phyloP scores from a whole-genome alignment of 2,329 filamentous ascomycete genomes.

The Alternaria hordeiaustralica region DNA sequence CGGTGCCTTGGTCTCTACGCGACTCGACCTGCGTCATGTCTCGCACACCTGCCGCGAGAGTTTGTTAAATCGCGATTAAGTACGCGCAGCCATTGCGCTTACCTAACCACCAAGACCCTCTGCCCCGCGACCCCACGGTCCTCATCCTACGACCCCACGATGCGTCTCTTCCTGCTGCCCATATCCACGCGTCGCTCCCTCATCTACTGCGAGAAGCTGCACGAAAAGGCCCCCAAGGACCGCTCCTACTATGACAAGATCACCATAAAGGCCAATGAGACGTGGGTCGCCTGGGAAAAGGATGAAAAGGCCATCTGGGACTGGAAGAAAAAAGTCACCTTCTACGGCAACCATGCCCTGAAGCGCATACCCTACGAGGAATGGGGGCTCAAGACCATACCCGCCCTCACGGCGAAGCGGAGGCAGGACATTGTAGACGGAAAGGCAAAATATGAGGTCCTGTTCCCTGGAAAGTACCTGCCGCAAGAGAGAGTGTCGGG shows the following conservation, averaged over 20 bases:
- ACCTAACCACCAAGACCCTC: slow-evolving; percentile 7
- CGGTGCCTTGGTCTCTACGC: slow-evolving; percentile 12
- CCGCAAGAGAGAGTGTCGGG: slow-evolving; percentile 66
- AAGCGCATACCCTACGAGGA: slow-evolving; percentile 93
- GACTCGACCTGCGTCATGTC: slow-evolving; percentile 25
- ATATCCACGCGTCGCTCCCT: slow-evolving; percentile 90
- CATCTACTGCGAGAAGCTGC: slow-evolving; percentile 85
- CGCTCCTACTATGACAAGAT: slow-evolving; percentile 71
- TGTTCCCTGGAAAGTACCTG: slow-evolving; percentile 77
- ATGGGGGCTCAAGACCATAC: slow-evolving; percentile 96
- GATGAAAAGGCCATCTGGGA: slow-evolving; percentile 66
- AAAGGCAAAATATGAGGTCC: slow-evolving; percentile 71
- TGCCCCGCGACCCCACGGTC: not conserved
- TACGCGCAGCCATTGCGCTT: slow-evolving; percentile 25
- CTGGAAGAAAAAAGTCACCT: slow-evolving; percentile 88
- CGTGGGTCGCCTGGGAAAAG: slow-evolving; percentile 88
- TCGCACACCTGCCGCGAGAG: not conserved
- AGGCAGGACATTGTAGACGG: slow-evolving; percentile 68
- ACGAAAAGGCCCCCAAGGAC: slow-evolving; percentile 56
- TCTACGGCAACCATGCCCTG: slow-evolving; percentile 84
- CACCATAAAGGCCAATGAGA: slow-evolving; percentile 72
- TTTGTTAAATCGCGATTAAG: not conserved
- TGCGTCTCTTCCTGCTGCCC: slow-evolving; percentile 94
- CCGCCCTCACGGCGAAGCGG: slow-evolving; percentile 74
- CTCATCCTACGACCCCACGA: slow-evolving; percentile 48